Evolutionary conservation across 176 grass and related monocot species (phyloP).

Genomic region (Carex scoparia): DNA sequence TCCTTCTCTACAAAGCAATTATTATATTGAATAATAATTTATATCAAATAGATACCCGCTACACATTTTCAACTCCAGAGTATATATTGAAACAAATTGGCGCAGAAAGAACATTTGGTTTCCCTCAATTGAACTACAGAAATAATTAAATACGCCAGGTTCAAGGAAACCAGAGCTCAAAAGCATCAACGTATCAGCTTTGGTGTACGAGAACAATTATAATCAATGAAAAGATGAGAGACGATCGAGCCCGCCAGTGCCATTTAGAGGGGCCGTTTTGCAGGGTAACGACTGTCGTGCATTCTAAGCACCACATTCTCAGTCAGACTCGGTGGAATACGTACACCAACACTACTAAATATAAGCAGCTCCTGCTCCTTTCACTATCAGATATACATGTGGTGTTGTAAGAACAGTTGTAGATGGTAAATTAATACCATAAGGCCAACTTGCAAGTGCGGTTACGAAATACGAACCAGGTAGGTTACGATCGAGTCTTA

Average conservation of each 20-base stretch:
- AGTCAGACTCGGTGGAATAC: neutral
- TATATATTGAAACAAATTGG: neutral
- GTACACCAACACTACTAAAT: neutral
- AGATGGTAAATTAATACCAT: neutral
- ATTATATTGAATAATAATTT: neutral
- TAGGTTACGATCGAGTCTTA: neutral
- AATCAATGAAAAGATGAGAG: neutral
- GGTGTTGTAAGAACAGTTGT: neutral
- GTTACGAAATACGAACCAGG: neutral
- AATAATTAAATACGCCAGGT: neutral
- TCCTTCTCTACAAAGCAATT: neutral
- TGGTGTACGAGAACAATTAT: neutral
- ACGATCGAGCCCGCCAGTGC: neutral
- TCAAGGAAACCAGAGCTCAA: neutral
- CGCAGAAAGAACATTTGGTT: neutral
- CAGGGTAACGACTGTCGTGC: conserved; percentile 10
- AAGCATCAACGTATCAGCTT: neutral
- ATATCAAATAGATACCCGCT: neutral
- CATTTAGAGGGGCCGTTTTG: conserved; percentile 1
- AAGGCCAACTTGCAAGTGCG: conserved; percentile 1
- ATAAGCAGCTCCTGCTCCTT: too few species aligned
- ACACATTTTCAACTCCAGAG: neutral
- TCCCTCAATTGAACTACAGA: neutral
- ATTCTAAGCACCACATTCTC: neutral
- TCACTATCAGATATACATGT: too few species aligned